Base-by-base conservation (phyloP, 1,139 yeast species). In the Taphrina pruni region DNA sequence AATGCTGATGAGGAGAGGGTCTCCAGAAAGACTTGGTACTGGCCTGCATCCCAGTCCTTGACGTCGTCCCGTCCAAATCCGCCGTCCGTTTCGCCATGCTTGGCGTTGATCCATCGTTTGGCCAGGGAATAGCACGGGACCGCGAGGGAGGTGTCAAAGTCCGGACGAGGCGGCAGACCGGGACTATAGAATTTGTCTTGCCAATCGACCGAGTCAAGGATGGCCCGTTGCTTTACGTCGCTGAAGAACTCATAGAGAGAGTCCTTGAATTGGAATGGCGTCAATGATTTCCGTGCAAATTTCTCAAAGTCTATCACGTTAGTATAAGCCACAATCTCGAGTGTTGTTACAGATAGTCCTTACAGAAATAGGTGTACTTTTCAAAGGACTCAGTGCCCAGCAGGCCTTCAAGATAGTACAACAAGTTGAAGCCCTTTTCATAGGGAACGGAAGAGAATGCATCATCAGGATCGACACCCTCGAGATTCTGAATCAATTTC, bases 391-490 rank as follows among this genome's bases (percentile, higher is more conserved):
- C 81, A 71, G 78, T 79, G 39, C 90, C 90, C 20, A 89, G 77
- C 20, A 83, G 79, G 68, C 81, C 83, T 78, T 92, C 97, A 69
- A 92, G 81, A 74, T 86, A 85, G 79, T 86, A 90, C 72, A 92
- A 81, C 75, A 92, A 83, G 75, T 88, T 90, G 76, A 88, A 89
- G 2, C 97, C 97, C 79, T 69, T 69, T 50, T 66, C 70, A 78
- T 92, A 92, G 1, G 97, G 97, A 55, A 90, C 96, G 6, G 89
- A 83, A 48, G 93, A 87, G 78, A 90, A 92, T 0, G 96, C 88
- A 75, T 90, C 97, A 78, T 92, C 97, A 17, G 97, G 97, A 77
- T 90, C 96, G 41, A 81, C 77, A 66, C 84, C 84, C 26, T 50
- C 60, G n/a, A 69, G 66, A 39, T 69, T 50, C 17, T 45, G 67